Percentiles rank a stretch among this genome's conserved stretches.
Conservation (phyloP, 2,329 filamentous ascomycete species). For the Penicillium sp. region DNA sequence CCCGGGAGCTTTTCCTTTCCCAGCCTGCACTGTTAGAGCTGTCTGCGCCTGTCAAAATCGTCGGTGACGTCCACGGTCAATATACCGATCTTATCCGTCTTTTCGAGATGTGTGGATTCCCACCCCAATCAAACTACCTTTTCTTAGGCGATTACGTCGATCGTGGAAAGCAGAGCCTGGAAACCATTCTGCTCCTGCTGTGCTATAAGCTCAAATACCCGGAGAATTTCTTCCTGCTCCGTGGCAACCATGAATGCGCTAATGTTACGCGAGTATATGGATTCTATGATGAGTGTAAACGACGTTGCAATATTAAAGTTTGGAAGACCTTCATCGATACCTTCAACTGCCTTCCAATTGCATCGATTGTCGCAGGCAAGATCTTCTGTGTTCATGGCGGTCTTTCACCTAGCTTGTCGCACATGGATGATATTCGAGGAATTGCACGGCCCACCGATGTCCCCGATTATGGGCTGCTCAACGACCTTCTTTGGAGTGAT, state of each 20-base stretch:
- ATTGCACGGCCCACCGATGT: conserved; percentile 96
- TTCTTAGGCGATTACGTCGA: conserved; percentile 98
- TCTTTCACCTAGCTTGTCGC: conserved; percentile 84
- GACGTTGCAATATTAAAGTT: conserved; percentile 92
- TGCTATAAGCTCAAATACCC: conserved; percentile 98
- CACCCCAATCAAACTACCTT: conserved; percentile 86
- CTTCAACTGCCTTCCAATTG: conserved; percentile 94
- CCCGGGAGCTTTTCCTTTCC: conserved; percentile 84
- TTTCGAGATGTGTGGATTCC: conserved; percentile 99
- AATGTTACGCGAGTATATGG: conserved; percentile 95
- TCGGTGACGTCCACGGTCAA: conserved; percentile 94
- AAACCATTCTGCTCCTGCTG: conserved; percentile 88
- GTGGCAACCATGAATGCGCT: conserved; percentile 95
- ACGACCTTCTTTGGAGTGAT: conserved; percentile 96
- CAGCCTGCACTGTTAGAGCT: conserved; percentile 92
- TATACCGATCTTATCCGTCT: conserved; percentile 95
- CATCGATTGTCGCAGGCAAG: conserved; percentile 94
- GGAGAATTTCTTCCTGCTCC: conserved; percentile 94
- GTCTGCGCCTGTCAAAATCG: conserved; percentile 94
- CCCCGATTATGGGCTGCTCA: conserved; percentile 92
- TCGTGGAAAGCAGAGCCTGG: conserved; percentile 90
- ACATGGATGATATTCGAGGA: conserved; percentile 98
- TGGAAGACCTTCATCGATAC: conserved; percentile 99
- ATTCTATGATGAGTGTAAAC: conserved; percentile 98
- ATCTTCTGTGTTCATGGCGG: conserved; percentile 98